Percentiles rank a stretch among this genome's conserved stretches.
Conservation (phyloP, 2,329 filamentous ascomycete species). For the Blumeriella jaapii region DNA sequence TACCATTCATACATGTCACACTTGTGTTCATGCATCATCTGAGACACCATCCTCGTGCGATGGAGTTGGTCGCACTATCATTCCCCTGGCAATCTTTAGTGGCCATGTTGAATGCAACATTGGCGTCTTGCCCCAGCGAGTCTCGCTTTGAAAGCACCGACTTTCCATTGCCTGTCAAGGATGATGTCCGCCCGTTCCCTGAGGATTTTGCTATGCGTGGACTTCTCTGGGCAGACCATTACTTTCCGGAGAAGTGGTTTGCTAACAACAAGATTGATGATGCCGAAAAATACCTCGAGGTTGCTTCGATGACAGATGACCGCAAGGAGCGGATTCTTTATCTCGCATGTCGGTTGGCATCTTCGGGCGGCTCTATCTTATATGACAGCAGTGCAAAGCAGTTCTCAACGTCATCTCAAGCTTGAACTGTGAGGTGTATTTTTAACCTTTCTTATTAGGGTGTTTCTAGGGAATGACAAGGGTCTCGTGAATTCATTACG, state of each 20-base stretch:
- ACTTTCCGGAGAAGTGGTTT: slow-evolving; percentile 22
- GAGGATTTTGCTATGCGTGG: slow-evolving; percentile 25
- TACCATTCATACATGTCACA: slow-evolving; percentile 23
- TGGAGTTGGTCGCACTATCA: slow-evolving; percentile 11
- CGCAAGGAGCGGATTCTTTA: slow-evolving; percentile 19
- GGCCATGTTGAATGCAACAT: slow-evolving; percentile 20
- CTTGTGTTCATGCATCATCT: slow-evolving; percentile 22
- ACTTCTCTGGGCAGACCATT: slow-evolving; percentile 18
- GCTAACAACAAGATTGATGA: slow-evolving; percentile 20
- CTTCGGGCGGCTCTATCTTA: slow-evolving; percentile 7
- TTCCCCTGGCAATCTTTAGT: slow-evolving; percentile 22
- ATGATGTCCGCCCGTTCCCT: slow-evolving; percentile 20
- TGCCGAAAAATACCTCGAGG: slow-evolving; percentile 19
- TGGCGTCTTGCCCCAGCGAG: slow-evolving; percentile 7
- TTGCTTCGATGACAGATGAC: slow-evolving; percentile 15
- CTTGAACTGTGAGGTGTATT: background rate
- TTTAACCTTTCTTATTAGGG: too few relatives aligned
- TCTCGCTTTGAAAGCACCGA: slow-evolving; percentile 13
- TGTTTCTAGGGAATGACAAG: too few relatives aligned
- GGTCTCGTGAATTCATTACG: too few relatives aligned
- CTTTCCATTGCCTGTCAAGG: slow-evolving; percentile 19
- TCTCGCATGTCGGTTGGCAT: slow-evolving; percentile 15
- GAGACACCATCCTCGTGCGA: slow-evolving; percentile 13
- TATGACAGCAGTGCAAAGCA: slow-evolving; percentile 9
- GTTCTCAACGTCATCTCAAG: background rate